Base-by-base conservation (phyloP, 352 stramenopile species). In the Saprolegnia diclina region DNA sequence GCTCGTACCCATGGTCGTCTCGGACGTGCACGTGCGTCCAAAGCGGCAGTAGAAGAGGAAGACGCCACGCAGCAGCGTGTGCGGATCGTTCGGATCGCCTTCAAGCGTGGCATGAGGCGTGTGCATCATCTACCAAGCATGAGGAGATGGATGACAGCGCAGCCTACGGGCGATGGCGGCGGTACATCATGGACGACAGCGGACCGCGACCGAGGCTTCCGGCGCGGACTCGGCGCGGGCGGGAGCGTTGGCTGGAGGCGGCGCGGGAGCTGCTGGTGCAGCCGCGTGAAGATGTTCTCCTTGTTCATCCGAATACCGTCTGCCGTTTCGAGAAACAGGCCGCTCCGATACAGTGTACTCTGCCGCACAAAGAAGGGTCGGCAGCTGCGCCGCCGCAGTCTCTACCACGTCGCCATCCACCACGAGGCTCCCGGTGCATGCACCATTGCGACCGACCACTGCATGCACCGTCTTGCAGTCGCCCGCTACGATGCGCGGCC, bases 31-130 rank as follows among this genome's bases (percentile, higher is more conserved):
- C 19, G 85, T 94, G 61, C 87, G 77, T 2, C 87, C 84, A 53
- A 92, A 94, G 64, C 82, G 80, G 64, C 87, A 94, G 74, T 94
- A 94, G 72, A 92, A 92, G 65, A 90, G 83, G 68, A 93, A 94
- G 13, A 93, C 79, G 18, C 80, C 82, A 55, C 85, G 86, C 13
- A 94, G 73, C 38, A 92, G 76, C 22, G 86, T 90, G 66, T 94
- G 83, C 14, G 86, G 82, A 63, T 94, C 86, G 56, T 92, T 90
- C 21, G 79, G 80, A 37, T 92, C 82, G 40, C 80, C 85, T 22
- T 82, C 73, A 5, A 87, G 66, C 44, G 76, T 67, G 9, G 53
- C 46, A 22, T 50, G 22, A 29, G 55, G 45, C 22, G 44, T 35
- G 19, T 59, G 52, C 11, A 42, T 14, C 52, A 54, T 29, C 46